A percentile compares a stretch with the other conserved stretches of the same genome.
phyloP scores from a whole-genome alignment of 257 asterid species.

The Solanum chaucha region DNA sequence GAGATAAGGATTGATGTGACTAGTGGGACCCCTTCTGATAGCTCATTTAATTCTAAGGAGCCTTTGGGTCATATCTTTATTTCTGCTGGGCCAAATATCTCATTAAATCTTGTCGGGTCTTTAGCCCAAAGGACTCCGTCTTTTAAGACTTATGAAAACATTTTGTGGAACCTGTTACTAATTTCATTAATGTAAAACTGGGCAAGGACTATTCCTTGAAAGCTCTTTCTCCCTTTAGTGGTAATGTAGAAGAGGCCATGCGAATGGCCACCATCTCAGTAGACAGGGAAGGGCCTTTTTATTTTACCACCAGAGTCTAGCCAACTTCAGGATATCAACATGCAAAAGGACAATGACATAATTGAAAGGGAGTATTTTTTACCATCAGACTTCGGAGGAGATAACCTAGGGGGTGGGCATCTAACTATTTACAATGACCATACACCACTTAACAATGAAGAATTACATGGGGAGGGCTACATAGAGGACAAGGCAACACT shows the following conservation, averaged over 20 bases:
- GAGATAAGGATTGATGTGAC: background rate
- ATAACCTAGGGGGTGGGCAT: background rate
- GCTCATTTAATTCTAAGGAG: background rate
- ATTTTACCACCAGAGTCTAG: background rate
- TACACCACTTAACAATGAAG: background rate
- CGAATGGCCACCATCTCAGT: background rate
- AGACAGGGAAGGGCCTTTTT: background rate
- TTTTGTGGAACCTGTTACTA: background rate
- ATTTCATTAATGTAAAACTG: background rate
- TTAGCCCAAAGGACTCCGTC: background rate
- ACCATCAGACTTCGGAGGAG: background rate
- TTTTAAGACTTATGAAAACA: background rate
- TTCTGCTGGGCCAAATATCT: background rate
- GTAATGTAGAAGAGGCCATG: background rate
- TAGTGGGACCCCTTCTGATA: background rate
- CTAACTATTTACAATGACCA: background rate
- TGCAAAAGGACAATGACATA: background rate
- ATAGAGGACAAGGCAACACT: too few species aligned
- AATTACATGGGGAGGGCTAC: background rate
- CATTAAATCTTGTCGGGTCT: background rate
- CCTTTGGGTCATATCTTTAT: background rate
- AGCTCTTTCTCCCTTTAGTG: background rate
- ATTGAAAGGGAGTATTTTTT: background rate
- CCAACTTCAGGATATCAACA: background rate
- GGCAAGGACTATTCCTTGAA: background rate